Conservation (phyloP, 805 yeast genomes). For the Pichia phayaonensis region DNA sequence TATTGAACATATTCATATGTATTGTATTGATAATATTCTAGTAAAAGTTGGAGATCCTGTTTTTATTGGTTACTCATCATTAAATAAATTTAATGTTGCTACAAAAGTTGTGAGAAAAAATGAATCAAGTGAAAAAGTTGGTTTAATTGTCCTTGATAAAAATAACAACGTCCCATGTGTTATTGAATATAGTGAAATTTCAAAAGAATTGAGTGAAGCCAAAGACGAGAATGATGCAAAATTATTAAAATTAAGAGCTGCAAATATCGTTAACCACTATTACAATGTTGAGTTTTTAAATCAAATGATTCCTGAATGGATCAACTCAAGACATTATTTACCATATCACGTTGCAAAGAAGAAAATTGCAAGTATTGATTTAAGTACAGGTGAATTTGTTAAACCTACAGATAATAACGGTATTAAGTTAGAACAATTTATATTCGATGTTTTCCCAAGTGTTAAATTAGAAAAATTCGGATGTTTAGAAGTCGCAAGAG, state of each 20-base stretch:
- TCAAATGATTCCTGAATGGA: slow-evolving; percentile 60
- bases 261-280: slow-evolving; percentile 95
- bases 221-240: slow-evolving; percentile 53
- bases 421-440: slow-evolving; percentile 91
- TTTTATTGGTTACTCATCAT: slow-evolving; percentile 77
- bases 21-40: slow-evolving; percentile 90
- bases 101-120: slow-evolving; percentile 94
- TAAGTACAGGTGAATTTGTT: slow-evolving; percentile 35
- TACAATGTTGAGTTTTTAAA: slow-evolving; percentile 73
- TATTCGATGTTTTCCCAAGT: slow-evolving; percentile 88
- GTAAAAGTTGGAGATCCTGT: slow-evolving; percentile 92
- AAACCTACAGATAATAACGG: slow-evolving; percentile 83
- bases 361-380: slow-evolving; percentile 57
- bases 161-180: slow-evolving; percentile 66
- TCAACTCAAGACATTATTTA: slow-evolving; percentile 50
- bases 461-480: slow-evolving; percentile 71
- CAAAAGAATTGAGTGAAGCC: slow-evolving; percentile 56
- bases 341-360: slow-evolving; percentile 96
- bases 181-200: slow-evolving; percentile 90
- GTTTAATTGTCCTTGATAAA: slow-evolving; percentile 71
- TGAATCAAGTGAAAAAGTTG: slow-evolving; percentile 82
- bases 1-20: slow-evolving; percentile 87
- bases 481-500: slow-evolving; percentile 82
- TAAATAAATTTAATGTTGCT: slow-evolving; percentile 62
- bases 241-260: slow-evolving; percentile 71